phyloP scores from a whole-genome alignment of 768 basidiomycete genomes.

The Boletus pseudo-olivaceus region DNA sequence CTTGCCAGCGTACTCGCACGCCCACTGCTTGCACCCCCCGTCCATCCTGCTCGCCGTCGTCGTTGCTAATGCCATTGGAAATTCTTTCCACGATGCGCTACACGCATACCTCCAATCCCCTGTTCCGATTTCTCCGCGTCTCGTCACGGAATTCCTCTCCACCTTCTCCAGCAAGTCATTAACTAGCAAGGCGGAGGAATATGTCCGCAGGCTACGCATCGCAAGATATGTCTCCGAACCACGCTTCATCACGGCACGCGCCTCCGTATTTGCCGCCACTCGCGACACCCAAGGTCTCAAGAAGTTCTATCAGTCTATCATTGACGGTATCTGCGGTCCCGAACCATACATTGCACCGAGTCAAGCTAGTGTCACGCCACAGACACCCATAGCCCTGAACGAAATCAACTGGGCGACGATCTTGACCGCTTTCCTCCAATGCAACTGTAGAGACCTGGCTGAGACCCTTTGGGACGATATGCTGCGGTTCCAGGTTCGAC shows the following conservation, averaged over 20 bases:
- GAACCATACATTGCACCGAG: conserved; percentile 53
- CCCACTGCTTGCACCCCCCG: conserved; percentile 18
- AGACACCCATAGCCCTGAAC: conserved; percentile 48
- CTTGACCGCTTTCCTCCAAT: conserved; percentile 59
- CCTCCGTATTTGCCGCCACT: conserved; percentile 43
- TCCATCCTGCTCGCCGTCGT: conserved; percentile 50
- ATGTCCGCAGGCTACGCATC: conserved; percentile 44
- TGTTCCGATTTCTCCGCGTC: conserved; percentile 34
- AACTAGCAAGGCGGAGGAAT: conserved; percentile 40
- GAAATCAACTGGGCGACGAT: conserved; percentile 63
- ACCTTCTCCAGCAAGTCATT: conserved; percentile 38
- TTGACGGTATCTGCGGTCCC: conserved; percentile 47
- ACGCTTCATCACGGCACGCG: conserved; percentile 45
- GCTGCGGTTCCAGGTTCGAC: conserved; percentile 41
- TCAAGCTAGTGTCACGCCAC: conserved; percentile 33
- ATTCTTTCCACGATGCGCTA: conserved; percentile 58
- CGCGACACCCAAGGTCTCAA: conserved; percentile 35
- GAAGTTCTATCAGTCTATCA: conserved; percentile 48
- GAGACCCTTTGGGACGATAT: conserved; percentile 70
- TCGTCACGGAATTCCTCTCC: conserved; percentile 39
- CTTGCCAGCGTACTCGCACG: conserved; percentile 15
- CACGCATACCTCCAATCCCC: conserved; percentile 38
- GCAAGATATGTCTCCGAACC: conserved; percentile 54
- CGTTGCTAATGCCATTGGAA: conserved; percentile 57
- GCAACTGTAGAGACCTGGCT: conserved; percentile 54